phyloP scores from a whole-genome alignment of 208 protist species.

The Trypanosoma congolense region DNA sequence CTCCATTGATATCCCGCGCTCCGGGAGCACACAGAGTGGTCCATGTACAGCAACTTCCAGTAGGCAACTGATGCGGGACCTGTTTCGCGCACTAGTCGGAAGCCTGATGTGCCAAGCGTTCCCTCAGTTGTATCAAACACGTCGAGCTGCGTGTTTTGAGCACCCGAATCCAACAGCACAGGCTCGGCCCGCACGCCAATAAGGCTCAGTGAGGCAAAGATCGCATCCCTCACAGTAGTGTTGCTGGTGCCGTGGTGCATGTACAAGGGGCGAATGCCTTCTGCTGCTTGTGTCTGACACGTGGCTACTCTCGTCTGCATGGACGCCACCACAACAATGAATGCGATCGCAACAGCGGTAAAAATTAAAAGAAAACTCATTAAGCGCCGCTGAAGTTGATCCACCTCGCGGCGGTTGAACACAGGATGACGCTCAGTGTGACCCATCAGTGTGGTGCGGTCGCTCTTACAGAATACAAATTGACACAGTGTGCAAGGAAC shows the following conservation, averaged over 20 bases:
- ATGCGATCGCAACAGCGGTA: conserved; percentile 48
- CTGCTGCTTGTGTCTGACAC: conserved; percentile 68
- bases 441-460: conserved; percentile 28
- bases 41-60: conserved; percentile 61
- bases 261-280: conserved; percentile 35
- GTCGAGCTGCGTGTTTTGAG: conserved; percentile 29
- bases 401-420: conserved; percentile 37
- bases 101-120: conserved; percentile 32
- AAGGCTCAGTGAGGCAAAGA: conserved; percentile 1
- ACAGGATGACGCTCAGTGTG: conserved; percentile 32
- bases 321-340: conserved; percentile 53
- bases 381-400: conserved; percentile 47
- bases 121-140: conserved; percentile 48
- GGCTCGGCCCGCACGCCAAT: conserved; percentile 8
- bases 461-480: too few species aligned
- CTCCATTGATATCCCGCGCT: conserved; percentile 65
- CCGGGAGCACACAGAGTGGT: conserved; percentile 45
- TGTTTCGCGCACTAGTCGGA: conserved; percentile 44
- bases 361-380: conserved; percentile 72
- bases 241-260: conserved; percentile 18
- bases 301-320: conserved; percentile 48
- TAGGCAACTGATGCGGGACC: conserved; percentile 19
- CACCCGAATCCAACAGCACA: neutral
- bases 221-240: conserved; percentile 22
- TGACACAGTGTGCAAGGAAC: neutral